Evolutionary conservation across 2,329 filamentous ascomycete species (phyloP), one percentile per base, ranked within the genome.

Genomic region (Byssochlamys sp.): DNA sequence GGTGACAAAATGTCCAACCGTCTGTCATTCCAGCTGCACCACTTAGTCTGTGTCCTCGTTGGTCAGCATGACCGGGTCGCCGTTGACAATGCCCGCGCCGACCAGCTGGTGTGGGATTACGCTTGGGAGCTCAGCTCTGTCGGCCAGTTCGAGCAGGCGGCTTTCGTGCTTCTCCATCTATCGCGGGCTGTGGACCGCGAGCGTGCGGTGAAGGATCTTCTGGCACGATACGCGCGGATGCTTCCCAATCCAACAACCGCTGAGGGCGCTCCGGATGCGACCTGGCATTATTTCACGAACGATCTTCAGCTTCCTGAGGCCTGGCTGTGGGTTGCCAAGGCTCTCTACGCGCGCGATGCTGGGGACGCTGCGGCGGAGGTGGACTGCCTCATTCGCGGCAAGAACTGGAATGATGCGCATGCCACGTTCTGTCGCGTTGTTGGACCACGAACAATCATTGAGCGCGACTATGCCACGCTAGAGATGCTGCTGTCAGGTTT

Each of bases 241-340:
- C 84, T 95, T 55, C 73, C 74, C 9, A 82, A 85, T 6, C 76
- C 80, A 2, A 80, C 85, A 54, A 77, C 79, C 7, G 79, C 81
- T 4, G 67, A 72, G 51, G 70, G 70, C 26, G 64, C 66, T 3
- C 62, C 68, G 24, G 66, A 71, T 60, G 69, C 75, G 14, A 80
- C 74, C 55, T 90, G 85, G 71, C 76, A 73, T 10, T 80, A 81
- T 12, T 77, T 94, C 25, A 81, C 81, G 0, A 76, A 81, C 51
- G 84, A 83, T 31, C 82, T 91, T 55, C 82, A 84, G 61, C 83
- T 97, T 49, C 90, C 92, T 0, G 73, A 80, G 1, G 72, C 81
- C 2, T 95, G 92, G 91, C 80, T 97, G 54, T 95, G 89, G 84
- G 84, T 90, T 59, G 90, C 94, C 19, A 89, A 91, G 68, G 91